phyloP scores from a whole-genome alignment of 164 flowering plant genomes.

The Hamamelis virginiana region DNA sequence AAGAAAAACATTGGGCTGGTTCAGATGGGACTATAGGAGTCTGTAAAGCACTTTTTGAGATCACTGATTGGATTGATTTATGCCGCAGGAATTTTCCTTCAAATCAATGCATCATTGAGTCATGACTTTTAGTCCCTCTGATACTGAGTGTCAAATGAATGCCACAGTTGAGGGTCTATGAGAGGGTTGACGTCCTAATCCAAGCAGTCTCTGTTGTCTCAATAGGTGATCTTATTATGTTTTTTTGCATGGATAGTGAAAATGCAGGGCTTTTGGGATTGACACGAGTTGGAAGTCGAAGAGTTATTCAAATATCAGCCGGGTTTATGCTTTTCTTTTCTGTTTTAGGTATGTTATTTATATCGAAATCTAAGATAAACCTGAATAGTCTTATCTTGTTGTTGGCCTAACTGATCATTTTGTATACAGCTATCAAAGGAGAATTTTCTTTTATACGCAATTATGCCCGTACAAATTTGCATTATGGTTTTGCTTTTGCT shows the following conservation, averaged over 20 bases:
- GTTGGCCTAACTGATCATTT: too few relatives aligned
- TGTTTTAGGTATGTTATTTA: conserved; percentile 41
- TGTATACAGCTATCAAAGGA: too few relatives aligned
- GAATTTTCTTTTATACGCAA: not conserved
- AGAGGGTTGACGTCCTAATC: not conserved
- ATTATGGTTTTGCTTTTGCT: not conserved
- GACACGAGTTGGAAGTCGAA: conserved; percentile 69
- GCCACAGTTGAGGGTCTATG: not conserved
- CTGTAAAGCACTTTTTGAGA: too few relatives aligned
- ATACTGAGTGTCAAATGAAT: not conserved
- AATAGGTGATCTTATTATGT: not conserved
- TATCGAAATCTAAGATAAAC: not conserved
- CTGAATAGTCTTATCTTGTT: not conserved
- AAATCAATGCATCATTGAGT: not conserved
- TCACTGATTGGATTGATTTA: not conserved
- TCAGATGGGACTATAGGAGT: too few relatives aligned
- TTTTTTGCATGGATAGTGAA: conserved; percentile 29
- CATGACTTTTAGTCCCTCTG: not conserved
- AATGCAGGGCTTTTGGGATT: conserved; percentile 66
- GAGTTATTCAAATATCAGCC: conserved; percentile 63
- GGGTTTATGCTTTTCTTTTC: conserved; percentile 77
- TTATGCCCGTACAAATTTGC: not conserved
- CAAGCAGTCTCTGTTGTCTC: not conserved
- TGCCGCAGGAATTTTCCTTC: not conserved
- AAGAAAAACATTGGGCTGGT: too few relatives aligned